Evolutionary conservation across 371 early-diverging fungal species (phyloP).

Genomic region (Haplosporangium sp.): DNA sequence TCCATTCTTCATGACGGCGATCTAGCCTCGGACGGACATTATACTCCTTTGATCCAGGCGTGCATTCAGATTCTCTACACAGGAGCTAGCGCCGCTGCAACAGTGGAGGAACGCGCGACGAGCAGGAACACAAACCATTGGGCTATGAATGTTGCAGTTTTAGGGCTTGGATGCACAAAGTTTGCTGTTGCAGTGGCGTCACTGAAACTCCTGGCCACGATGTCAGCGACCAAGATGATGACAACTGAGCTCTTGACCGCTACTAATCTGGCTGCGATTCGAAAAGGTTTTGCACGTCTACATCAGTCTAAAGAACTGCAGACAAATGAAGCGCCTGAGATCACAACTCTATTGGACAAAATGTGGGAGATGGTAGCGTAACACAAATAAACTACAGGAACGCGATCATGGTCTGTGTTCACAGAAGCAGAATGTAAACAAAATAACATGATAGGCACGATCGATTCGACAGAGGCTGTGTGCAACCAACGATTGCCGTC

Average conservation of each 20-base stretch:
- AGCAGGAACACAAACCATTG: neutral
- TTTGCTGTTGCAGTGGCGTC: constrained; percentile 6
- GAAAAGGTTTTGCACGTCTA: constrained; percentile 6
- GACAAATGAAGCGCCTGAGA: neutral
- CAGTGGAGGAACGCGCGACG: neutral
- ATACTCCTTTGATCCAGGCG: constrained; percentile 1
- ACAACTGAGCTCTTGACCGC: constrained; percentile 9
- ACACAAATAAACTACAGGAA: too few species aligned
- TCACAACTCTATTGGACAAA: constrained; percentile 5
- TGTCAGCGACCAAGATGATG: neutral
- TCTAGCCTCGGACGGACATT: neutral
- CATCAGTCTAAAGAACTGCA: neutral
- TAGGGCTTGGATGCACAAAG: constrained; percentile 1
- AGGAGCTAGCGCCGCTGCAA: neutral
- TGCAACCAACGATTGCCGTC: too few species aligned
- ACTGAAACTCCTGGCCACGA: constrained; percentile 7
- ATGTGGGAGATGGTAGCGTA: constrained; percentile 20
- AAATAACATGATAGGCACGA: too few species aligned
- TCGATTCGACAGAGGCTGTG: too few species aligned
- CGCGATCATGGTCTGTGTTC: too few species aligned
- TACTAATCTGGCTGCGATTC: neutral
- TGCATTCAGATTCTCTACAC: constrained; percentile 15
- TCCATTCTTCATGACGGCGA: neutral
- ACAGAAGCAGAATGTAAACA: too few species aligned
- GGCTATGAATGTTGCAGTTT: constrained; percentile 5